Evolutionary conservation across 768 basidiomycete species (phyloP).

Genomic region (Galerina sulciceps): DNA sequence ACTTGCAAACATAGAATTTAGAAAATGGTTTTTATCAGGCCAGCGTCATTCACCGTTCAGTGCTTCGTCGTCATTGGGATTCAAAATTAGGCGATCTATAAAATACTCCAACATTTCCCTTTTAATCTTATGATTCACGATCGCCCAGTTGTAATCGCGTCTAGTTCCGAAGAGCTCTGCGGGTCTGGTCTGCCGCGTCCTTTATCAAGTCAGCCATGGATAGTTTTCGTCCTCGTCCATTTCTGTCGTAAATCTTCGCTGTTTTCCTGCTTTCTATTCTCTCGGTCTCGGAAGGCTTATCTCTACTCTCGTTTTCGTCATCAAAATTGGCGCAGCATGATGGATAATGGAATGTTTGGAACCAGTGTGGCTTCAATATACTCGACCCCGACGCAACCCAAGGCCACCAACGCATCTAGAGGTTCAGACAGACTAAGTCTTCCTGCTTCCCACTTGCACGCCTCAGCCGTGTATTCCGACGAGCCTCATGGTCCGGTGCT

Average conservation of each 20-base stretch:
- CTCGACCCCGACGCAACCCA: constrained; percentile 6
- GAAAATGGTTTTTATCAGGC: no score
- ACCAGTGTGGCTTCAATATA: constrained; percentile 10
- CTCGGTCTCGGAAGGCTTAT: background rate
- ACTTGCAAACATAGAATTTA: no score
- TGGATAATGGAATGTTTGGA: constrained; percentile 12
- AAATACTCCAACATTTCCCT: no score
- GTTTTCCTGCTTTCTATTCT: background rate
- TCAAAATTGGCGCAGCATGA: background rate
- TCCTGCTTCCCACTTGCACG: constrained; percentile 8
- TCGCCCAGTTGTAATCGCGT: background rate
- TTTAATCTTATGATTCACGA: background rate
- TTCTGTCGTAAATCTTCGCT: background rate
- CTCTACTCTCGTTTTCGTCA: background rate
- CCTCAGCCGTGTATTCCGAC: constrained; percentile 8
- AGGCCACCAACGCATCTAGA: constrained; percentile 1
- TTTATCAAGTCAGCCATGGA: constrained; percentile 1
- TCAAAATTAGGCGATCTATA: no score
- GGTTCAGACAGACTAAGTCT: background rate
- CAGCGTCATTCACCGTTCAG: no score
- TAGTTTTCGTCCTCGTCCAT: background rate
- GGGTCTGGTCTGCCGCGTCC: background rate
- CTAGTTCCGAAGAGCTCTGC: background rate
- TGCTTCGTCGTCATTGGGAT: no score
- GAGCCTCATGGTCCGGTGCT: background rate